phyloP scores from a whole-genome alignment of 2,329 filamentous ascomycete genomes.

The Gremmenia infestans region DNA sequence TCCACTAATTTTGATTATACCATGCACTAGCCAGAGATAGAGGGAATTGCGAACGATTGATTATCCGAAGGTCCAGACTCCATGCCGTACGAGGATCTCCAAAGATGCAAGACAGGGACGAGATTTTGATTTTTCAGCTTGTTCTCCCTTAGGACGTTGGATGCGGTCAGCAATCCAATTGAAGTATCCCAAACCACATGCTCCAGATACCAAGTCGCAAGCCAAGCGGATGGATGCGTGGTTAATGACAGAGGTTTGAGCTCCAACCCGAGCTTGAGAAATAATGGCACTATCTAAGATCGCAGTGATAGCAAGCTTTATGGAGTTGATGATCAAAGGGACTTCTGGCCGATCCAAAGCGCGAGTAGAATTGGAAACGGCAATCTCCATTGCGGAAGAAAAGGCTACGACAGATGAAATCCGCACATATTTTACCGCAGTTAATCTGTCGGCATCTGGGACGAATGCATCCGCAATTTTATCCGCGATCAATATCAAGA shows the following conservation, averaged over 20 bases:
- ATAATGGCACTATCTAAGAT: conserved; percentile 61
- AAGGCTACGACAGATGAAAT: conserved; percentile 60
- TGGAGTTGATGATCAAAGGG: conserved; percentile 58
- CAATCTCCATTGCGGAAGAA: conserved; percentile 57
- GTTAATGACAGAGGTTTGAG: conserved; percentile 52
- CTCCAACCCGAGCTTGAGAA: conserved; percentile 58
- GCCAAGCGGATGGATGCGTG: conserved; percentile 60
- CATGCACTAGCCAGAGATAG: conserved; percentile 65
- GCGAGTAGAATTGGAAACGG: conserved; percentile 55
- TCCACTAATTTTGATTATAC: conserved; percentile 58
- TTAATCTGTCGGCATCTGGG: conserved; percentile 48
- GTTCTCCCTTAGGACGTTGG: conserved; percentile 14
- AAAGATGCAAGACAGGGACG: conserved; percentile 33
- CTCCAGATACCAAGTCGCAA: conserved; percentile 52
- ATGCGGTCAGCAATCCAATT: conserved; percentile 30
- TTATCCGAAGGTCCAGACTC: conserved; percentile 55
- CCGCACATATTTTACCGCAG: conserved; percentile 58
- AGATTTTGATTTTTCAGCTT: conserved; percentile 25
- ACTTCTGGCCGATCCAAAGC: conserved; percentile 67
- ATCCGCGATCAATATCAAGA: conserved; percentile 49
- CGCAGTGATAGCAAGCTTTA: conserved; percentile 63
- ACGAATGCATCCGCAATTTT: conserved; percentile 59
- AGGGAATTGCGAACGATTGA: conserved; percentile 63
- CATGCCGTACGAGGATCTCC: conserved; percentile 49
- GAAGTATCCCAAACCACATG: conserved; percentile 57